Percentiles rank a stretch among this genome's conserved stretches.
Evolutionary conservation across 768 basidiomycete genomes (phyloP).

Genomic region (Naganishia randhawae): DNA sequence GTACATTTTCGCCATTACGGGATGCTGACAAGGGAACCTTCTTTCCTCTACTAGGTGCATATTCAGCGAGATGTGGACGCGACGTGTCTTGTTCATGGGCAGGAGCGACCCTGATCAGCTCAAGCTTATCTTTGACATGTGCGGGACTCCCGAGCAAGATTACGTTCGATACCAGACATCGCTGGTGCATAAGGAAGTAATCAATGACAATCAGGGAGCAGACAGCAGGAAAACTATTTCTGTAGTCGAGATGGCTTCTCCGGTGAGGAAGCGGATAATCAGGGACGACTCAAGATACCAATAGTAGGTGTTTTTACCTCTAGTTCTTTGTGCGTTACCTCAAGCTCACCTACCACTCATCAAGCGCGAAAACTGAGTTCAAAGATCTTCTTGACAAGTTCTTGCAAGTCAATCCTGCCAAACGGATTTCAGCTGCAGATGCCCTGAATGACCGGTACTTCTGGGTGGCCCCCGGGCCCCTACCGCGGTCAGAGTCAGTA

Average conservation of each 20-base stretch:
- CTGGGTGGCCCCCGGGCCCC: constrained; percentile 10
- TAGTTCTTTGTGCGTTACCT: neutral
- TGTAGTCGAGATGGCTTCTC: constrained; percentile 20
- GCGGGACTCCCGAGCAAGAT: constrained; percentile 64
- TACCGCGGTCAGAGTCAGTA: neutral
- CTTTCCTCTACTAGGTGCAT: constrained; percentile 63
- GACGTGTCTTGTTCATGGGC: constrained; percentile 80
- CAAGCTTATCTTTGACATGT: constrained; percentile 81
- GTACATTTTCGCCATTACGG: neutral
- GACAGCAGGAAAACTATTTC: constrained; percentile 14
- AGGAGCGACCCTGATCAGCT: constrained; percentile 87
- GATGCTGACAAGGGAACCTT: constrained; percentile 2
- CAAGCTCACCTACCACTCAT: neutral
- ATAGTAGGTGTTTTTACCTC: neutral
- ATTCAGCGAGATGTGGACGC: constrained; percentile 91
- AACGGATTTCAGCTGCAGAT: constrained; percentile 25
- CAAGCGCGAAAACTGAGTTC: constrained; percentile 7
- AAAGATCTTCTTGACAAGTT: constrained; percentile 23
- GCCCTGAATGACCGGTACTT: constrained; percentile 26
- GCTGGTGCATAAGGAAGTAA: constrained; percentile 26
- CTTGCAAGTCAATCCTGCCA: constrained; percentile 22
- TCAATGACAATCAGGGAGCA: constrained; percentile 23
- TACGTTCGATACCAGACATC: constrained; percentile 11
- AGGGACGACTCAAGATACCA: neutral
- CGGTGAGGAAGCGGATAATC: neutral